phyloP scores from a whole-genome alignment of 495 filamentous ascomycete species.

The Podospora sp. region DNA sequence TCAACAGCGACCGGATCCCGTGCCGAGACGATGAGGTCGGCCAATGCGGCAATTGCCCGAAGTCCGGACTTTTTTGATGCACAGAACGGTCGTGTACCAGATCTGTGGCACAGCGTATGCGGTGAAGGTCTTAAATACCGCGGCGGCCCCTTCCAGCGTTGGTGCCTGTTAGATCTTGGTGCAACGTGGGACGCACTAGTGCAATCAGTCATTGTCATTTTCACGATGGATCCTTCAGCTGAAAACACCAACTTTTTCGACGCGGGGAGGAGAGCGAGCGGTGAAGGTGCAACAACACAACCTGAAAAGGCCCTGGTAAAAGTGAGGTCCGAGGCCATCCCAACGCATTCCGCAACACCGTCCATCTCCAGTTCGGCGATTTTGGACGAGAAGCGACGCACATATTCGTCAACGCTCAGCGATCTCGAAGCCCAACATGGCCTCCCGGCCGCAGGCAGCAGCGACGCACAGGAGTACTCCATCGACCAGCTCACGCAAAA shows the following conservation, averaged over 20 bases:
- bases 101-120: neutral
- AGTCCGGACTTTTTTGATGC: neutral
- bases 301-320: neutral
- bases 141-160: neutral
- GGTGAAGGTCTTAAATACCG: neutral
- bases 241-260: neutral
- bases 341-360: neutral
- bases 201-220: neutral
- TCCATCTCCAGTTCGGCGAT: neutral
- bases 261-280: neutral
- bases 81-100: neutral
- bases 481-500: constrained; percentile 27
- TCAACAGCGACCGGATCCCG: neutral
- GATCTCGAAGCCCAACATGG: constrained; percentile 31
- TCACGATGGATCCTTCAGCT: neutral
- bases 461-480: constrained; percentile 15
- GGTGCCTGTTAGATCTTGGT: neutral
- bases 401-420: constrained; percentile 7
- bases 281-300: neutral
- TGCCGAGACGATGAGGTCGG: neutral
- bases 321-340: neutral
- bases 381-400: constrained; percentile 13
- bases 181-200: neutral
- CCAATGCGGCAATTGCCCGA: neutral
- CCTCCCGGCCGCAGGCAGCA: neutral